Conservation (phyloP, 1,284 basidiomycete species). For the Pyrrhoderma noxium region DNA sequence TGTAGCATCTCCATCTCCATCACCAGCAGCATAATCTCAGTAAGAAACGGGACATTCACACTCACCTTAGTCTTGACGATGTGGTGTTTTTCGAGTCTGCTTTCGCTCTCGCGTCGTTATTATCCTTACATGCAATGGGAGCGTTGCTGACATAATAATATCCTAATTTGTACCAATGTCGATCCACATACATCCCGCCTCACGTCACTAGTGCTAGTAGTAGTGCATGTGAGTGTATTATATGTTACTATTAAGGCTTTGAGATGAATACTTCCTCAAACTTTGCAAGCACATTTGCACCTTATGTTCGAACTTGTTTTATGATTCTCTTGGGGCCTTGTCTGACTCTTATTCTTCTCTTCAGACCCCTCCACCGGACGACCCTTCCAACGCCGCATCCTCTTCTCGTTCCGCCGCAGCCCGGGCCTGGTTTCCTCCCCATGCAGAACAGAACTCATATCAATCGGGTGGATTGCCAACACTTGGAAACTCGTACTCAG, state of each 20-base stretch:
- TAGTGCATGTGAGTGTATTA: too few species aligned
- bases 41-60: too few species aligned
- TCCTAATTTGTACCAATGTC: too few species aligned
- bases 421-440: slow-evolving; percentile 51
- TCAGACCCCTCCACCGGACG: slow-evolving; percentile 56
- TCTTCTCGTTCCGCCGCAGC: slow-evolving; percentile 22
- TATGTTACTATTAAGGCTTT: too few species aligned
- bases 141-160: too few species aligned
- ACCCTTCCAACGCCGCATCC: slow-evolving; percentile 26
- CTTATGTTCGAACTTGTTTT: slow-evolving; percentile 39
- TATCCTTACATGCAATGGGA: too few species aligned
- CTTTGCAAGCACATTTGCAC: slow-evolving; percentile 38
- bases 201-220: too few species aligned
- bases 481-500: slow-evolving; percentile 41
- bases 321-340: neutral
- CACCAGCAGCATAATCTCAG: too few species aligned
- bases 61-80: neutral
- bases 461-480: slow-evolving; percentile 65
- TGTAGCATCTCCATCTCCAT: too few species aligned
- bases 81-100: neutral
- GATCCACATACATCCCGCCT: too few species aligned
- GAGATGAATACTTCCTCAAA: slow-evolving; percentile 13
- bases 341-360: neutral
- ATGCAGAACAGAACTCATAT: slow-evolving; percentile 41
- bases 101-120: too few species aligned